A percentile compares a stretch with the other conserved stretches of the same genome.
These are phyloP conservation scores for Malassezia sp. DNA, from an alignment of 1,284 basidiomycete species.

Conservation along the genomic window DNA sequence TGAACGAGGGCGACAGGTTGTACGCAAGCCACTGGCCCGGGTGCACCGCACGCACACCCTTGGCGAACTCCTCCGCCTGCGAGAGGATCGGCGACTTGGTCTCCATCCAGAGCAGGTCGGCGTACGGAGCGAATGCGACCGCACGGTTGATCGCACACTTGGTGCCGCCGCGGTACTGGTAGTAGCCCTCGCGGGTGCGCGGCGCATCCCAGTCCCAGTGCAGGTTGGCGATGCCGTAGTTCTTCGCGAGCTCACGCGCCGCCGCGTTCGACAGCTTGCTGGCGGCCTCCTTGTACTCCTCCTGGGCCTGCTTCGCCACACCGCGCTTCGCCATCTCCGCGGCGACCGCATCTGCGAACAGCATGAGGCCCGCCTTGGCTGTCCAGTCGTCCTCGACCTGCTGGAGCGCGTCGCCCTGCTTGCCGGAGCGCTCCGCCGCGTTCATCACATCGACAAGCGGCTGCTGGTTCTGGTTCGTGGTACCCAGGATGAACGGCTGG, in stretches of 20 bases:
- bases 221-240: slow-evolving; percentile 56
- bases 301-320: slow-evolving; percentile 53
- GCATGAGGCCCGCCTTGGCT: slow-evolving; percentile 60
- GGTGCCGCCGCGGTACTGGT: slow-evolving; percentile 92
- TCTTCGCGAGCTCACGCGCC: slow-evolving; percentile 66
- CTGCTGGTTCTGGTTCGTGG: slow-evolving; percentile 61
- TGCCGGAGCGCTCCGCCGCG: slow-evolving; percentile 68
- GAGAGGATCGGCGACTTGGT: slow-evolving; percentile 89
- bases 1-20: slow-evolving; percentile 48
- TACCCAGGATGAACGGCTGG: slow-evolving; percentile 88
- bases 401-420: slow-evolving; percentile 68
- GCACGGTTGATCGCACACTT: slow-evolving; percentile 86
- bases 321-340: slow-evolving; percentile 61
- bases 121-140: slow-evolving; percentile 82
- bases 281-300: slow-evolving; percentile 57
- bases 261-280: slow-evolving; percentile 59
- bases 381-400: slow-evolving; percentile 80
- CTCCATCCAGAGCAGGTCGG: slow-evolving; percentile 64
- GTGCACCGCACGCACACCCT: slow-evolving; percentile 37
- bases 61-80: slow-evolving; percentile 85
- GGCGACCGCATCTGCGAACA: slow-evolving; percentile 66
- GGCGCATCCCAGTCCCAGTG: slow-evolving; percentile 90
- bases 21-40: slow-evolving; percentile 46
- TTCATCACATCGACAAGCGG: slow-evolving; percentile 72
- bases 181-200: slow-evolving; percentile 86